Evolutionary conservation across 2,329 filamentous ascomycete genomes (phyloP).

Genomic region (Cladosporium halotolerans): DNA sequence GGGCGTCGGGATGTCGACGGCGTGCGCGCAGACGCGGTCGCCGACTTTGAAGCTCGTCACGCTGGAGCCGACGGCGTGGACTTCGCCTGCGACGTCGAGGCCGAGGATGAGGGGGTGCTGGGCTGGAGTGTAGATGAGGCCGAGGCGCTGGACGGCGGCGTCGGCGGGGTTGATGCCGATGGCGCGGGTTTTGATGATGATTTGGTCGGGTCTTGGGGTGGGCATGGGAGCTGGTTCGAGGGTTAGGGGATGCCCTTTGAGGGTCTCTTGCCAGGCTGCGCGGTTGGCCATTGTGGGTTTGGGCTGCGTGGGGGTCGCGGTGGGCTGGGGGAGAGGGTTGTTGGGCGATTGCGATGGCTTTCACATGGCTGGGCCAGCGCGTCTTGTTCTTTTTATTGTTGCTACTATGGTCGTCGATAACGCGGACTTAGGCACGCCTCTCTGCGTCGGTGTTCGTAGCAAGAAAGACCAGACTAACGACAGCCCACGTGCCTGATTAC

Average conservation of each 20-base stretch:
- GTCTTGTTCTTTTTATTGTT: too few species aligned
- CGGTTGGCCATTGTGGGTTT: constrained; percentile 3
- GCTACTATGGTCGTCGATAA: too few species aligned
- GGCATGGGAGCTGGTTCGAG: constrained; percentile 19
- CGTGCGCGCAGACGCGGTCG: constrained; percentile 24
- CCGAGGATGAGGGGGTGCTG: constrained; percentile 26
- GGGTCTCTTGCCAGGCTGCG: constrained; percentile 7
- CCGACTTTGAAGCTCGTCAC: constrained; percentile 21
- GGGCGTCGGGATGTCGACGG: constrained; percentile 19
- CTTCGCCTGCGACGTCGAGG: constrained; percentile 22
- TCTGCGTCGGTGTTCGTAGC: too few species aligned
- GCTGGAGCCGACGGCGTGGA: constrained; percentile 24
- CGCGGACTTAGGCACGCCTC: too few species aligned
- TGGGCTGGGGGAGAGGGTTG: too few species aligned
- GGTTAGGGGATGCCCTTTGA: constrained; percentile 12
- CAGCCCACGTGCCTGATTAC: too few species aligned
- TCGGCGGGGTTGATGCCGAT: constrained; percentile 38
- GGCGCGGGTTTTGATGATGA: constrained; percentile 33
- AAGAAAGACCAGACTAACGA: too few species aligned
- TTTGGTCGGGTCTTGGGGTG: constrained; percentile 21
- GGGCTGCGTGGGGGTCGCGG: too few species aligned
- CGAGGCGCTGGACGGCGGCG: constrained; percentile 27
- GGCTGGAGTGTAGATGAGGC: constrained; percentile 15
- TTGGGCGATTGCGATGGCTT: too few species aligned
- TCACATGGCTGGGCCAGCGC: too few species aligned